Evolutionary conservation across 1,139 yeast genomes (phyloP).

Genomic region (Nakaseomyces glabratus): DNA sequence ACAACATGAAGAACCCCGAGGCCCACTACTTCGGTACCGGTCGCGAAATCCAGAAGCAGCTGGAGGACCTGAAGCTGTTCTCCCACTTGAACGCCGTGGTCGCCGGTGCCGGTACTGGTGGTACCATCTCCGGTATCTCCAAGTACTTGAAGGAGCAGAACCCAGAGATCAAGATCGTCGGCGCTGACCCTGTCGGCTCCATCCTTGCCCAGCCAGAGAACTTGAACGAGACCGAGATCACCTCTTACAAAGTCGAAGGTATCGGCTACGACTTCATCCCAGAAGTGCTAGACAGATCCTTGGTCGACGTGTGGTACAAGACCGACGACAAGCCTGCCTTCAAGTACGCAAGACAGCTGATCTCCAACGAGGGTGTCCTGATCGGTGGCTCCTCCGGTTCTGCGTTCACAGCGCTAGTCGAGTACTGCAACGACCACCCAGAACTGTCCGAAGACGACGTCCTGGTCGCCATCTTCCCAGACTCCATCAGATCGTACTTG

Average conservation of each 20-base stretch:
- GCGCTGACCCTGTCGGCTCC: constrained; percentile 85
- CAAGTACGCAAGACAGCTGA: constrained; percentile 72
- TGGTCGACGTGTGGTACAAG: constrained; percentile 76
- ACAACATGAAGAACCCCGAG: constrained; percentile 67
- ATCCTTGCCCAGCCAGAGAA: constrained; percentile 74
- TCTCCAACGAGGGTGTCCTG: constrained; percentile 76
- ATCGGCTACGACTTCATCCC: constrained; percentile 89
- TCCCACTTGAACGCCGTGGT: constrained; percentile 68
- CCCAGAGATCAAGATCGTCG: constrained; percentile 52
- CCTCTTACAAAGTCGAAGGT: constrained; percentile 78
- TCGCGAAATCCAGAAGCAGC: constrained; percentile 74
- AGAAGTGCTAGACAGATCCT: constrained; percentile 59
- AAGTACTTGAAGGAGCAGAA: constrained; percentile 68
- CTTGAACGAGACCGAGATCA: constrained; percentile 48
- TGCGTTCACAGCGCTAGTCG: constrained; percentile 73
- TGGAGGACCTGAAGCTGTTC: constrained; percentile 34
- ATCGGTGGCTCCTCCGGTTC: constrained; percentile 88
- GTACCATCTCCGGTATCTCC: constrained; percentile 82
- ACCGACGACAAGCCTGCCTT: constrained; percentile 79
- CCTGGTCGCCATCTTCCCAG: constrained; percentile 79
- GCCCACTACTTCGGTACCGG: constrained; percentile 87
- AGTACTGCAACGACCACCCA: constrained; percentile 53
- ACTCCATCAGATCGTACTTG: constrained; percentile 77
- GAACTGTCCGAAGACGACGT: constrained; percentile 63
- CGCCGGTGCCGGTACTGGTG: constrained; percentile 92